phyloP scores from a whole-genome alignment of 768 basidiomycete genomes.

The Auricularia heimuer region DNA sequence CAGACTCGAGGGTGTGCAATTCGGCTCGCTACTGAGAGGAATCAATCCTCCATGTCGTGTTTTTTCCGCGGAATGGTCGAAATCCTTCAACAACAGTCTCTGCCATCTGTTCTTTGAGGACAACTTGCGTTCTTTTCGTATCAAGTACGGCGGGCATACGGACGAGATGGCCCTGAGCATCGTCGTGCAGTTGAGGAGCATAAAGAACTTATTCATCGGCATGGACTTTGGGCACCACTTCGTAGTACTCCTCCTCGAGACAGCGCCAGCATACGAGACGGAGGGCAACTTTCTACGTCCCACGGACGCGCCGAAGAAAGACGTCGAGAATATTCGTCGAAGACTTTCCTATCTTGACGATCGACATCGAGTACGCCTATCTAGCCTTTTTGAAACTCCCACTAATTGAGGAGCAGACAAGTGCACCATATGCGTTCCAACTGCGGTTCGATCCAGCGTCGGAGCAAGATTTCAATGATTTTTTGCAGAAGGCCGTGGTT shows the following conservation, averaged over 20 bases:
- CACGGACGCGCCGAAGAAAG: neutral
- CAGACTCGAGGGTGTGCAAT: neutral
- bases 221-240: slow-evolving; percentile 52
- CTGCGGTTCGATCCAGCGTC: slow-evolving; percentile 53
- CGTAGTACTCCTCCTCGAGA: slow-evolving; percentile 47
- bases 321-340: neutral
- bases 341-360: slow-evolving; percentile 23
- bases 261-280: slow-evolving; percentile 55
- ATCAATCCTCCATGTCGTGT: neutral
- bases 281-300: slow-evolving; percentile 46
- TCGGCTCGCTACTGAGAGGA: neutral
- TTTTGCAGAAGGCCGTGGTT: slow-evolving; percentile 39
- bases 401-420: neutral
- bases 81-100: neutral
- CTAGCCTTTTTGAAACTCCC: neutral
- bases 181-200: slow-evolving; percentile 45
- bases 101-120: neutral
- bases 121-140: neutral
- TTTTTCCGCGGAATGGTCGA: neutral
- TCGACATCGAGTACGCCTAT: slow-evolving; percentile 39
- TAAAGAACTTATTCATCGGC: slow-evolving; percentile 52
- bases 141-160: neutral
- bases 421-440: slow-evolving; percentile 61
- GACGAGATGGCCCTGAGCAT: slow-evolving; percentile 25
- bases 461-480: slow-evolving; percentile 23